Evolutionary conservation across 2,329 filamentous ascomycete genomes (phyloP).

Genomic region (Penicillium aurantiogriseum): DNA sequence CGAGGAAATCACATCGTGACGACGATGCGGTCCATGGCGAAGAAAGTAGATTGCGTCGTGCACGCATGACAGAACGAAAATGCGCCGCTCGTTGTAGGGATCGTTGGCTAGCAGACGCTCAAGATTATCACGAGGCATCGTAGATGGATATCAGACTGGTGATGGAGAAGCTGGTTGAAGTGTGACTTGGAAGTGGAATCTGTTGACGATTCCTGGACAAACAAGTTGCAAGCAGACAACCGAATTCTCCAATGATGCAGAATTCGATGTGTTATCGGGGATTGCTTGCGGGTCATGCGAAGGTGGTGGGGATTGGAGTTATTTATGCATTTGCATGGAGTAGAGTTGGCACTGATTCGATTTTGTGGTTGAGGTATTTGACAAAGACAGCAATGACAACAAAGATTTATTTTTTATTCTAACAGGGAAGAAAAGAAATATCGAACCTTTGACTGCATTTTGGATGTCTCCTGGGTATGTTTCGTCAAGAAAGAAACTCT

Average conservation of each 20-base stretch:
- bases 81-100: background rate
- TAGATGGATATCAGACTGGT: background rate
- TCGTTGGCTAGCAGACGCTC: background rate
- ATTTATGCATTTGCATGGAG: background rate
- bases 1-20: background rate
- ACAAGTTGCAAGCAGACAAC: no score
- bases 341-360: background rate
- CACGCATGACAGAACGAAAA: background rate
- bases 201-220: background rate
- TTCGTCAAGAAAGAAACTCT: background rate
- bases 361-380: background rate
- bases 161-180: background rate
- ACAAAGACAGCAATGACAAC: background rate
- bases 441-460: background rate
- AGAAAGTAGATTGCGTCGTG: slow-evolving; percentile 3
- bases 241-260: no score
- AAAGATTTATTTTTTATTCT: background rate
- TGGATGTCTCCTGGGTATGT: background rate
- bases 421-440: background rate
- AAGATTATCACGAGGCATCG: background rate
- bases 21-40: background rate
- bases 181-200: background rate
- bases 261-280: background rate
- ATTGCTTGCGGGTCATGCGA: background rate
- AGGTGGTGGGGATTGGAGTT: background rate